phyloP scores from a whole-genome alignment of 805 yeast species.

The Candida montana region DNA sequence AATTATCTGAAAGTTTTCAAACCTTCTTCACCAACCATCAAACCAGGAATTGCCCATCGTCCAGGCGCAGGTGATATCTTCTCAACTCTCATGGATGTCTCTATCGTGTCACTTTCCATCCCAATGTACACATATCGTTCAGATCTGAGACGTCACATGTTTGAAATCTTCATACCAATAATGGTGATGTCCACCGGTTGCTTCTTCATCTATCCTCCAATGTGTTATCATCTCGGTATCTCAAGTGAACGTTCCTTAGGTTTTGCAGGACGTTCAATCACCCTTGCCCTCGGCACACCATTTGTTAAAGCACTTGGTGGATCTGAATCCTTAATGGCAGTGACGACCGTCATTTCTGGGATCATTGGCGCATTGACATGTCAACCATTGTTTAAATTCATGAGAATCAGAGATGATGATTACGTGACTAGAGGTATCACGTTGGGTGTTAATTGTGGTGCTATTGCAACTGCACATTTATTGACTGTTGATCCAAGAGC shows the following conservation, averaged over 20 bases:
- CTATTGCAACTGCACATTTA: conserved; percentile 76
- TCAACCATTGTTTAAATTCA: conserved; percentile 37
- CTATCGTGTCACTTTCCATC: conserved; percentile 68
- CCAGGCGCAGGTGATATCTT: conserved; percentile 84
- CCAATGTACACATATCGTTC: conserved; percentile 73
- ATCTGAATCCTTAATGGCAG: conserved; percentile 67
- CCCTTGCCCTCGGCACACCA: conserved; percentile 77
- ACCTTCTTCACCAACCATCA: conserved; percentile 4
- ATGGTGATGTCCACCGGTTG: conserved; percentile 48
- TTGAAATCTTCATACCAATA: conserved; percentile 56
- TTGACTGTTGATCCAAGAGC: conserved; percentile 70
- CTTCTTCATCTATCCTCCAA: conserved; percentile 65
- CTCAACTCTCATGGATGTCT: conserved; percentile 64
- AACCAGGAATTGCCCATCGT: conserved; percentile 29
- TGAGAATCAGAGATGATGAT: conserved; percentile 55
- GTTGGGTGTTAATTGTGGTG: conserved; percentile 74
- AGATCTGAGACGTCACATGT: conserved; percentile 56
- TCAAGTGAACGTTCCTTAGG: conserved; percentile 58
- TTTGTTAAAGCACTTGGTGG: conserved; percentile 63
- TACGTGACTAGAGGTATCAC: conserved; percentile 74
- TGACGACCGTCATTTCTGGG: conserved; percentile 72
- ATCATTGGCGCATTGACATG: conserved; percentile 68
- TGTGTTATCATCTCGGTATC: conserved; percentile 62
- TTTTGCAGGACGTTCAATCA: conserved; percentile 73
- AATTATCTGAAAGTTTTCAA: conserved; percentile 57